Conservation (phyloP, 768 basidiomycete genomes). For the Phlebiopsis gigantea region DNA sequence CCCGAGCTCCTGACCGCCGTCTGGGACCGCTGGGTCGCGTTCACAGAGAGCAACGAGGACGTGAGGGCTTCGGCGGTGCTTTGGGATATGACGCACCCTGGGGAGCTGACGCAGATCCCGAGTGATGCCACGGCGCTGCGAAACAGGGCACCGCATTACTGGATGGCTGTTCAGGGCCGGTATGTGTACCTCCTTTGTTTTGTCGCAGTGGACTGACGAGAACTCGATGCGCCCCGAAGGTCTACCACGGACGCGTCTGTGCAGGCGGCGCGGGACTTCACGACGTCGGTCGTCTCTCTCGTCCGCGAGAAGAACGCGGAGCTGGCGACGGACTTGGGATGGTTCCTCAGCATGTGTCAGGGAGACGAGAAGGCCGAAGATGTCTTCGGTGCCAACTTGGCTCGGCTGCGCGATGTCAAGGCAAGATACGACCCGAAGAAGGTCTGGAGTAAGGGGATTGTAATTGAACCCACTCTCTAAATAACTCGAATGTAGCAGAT, state of each 20-base stretch:
- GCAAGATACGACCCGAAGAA: slow-evolving; percentile 29
- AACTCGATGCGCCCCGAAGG: not conserved
- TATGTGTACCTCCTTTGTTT: not conserved
- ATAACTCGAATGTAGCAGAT: not conserved
- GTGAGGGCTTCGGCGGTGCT: slow-evolving; percentile 13
- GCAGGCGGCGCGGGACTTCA: slow-evolving; percentile 2
- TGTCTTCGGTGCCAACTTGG: slow-evolving; percentile 34
- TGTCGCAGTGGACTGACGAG: not conserved
- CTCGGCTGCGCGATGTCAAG: slow-evolving; percentile 32
- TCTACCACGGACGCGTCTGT: slow-evolving; percentile 16
- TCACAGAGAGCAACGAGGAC: slow-evolving; percentile 14
- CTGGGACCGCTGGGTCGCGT: slow-evolving; percentile 15
- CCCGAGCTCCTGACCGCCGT: slow-evolving; percentile 11
- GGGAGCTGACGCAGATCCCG: slow-evolving; percentile 6
- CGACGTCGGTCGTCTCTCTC: not conserved
- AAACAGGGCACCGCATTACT: slow-evolving; percentile 16
- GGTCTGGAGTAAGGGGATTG: slow-evolving; percentile 31
- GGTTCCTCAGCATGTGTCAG: slow-evolving; percentile 19
- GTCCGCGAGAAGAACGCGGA: slow-evolving; percentile 17
- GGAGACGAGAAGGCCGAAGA: slow-evolving; percentile 21
- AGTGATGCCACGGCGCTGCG: slow-evolving; percentile 11
- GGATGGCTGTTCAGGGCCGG: slow-evolving; percentile 18
- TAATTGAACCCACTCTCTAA: not conserved
- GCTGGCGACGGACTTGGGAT: slow-evolving; percentile 14
- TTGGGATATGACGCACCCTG: slow-evolving; percentile 15